phyloP scores from a whole-genome alignment of 805 yeast species.

The Zygosaccharomyces lentus region DNA sequence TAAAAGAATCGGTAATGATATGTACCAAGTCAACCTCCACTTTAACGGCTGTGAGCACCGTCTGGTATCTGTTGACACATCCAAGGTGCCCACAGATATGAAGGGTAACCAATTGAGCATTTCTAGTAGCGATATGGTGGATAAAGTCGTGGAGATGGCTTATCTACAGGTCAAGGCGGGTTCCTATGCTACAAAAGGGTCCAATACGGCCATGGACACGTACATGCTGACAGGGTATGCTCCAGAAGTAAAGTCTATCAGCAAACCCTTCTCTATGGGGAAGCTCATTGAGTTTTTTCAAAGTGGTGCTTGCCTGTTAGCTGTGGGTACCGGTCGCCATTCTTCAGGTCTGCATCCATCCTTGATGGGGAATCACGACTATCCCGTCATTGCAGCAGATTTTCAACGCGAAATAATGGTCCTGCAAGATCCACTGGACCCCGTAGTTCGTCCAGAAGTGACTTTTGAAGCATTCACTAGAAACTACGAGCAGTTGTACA shows the following conservation, averaged over 20 bases:
- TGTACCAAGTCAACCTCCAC: slow-evolving; percentile 22
- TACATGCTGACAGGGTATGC: slow-evolving; percentile 65
- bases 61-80: slow-evolving; percentile 22
- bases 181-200: slow-evolving; percentile 65
- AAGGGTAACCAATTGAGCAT: slow-evolving; percentile 20
- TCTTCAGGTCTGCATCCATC: slow-evolving; percentile 29
- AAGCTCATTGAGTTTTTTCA: slow-evolving; percentile 21
- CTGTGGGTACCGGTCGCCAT: slow-evolving; percentile 62
- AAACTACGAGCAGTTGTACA: slow-evolving; percentile 49
- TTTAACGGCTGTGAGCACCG: slow-evolving; percentile 29
- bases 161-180: slow-evolving; percentile 53
- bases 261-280: slow-evolving; percentile 33
- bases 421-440: slow-evolving; percentile 43
- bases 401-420: slow-evolving; percentile 20
- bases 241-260: slow-evolving; percentile 51
- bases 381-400: slow-evolving; percentile 47
- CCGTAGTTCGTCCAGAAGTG: slow-evolving; percentile 7
- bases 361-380: slow-evolving; percentile 64
- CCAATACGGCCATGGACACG: slow-evolving; percentile 70
- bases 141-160: slow-evolving; percentile 64
- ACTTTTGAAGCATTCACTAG: slow-evolving; percentile 28
- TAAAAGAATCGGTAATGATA: slow-evolving; percentile 13
- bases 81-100: slow-evolving; percentile 20
- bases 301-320: slow-evolving; percentile 41
- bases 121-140: slow-evolving; percentile 11